phyloP scores from a whole-genome alignment of 2,329 filamentous ascomycete species.

The Hypoxylon sp. region DNA sequence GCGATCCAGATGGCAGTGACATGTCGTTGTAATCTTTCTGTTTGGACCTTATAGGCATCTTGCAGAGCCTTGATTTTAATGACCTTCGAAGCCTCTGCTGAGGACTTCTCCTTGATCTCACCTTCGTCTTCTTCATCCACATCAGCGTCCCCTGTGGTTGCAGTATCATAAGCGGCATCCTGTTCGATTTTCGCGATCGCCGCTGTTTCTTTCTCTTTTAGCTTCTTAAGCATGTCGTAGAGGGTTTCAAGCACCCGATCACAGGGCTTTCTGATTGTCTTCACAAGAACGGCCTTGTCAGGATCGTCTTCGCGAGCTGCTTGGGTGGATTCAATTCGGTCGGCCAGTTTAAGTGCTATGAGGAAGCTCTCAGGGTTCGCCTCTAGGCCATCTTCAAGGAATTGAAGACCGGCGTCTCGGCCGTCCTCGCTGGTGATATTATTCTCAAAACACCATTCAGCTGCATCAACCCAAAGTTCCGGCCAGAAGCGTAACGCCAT shows the following conservation, averaged over 20 bases:
- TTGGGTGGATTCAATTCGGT: slow-evolving; percentile 82
- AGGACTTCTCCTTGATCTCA: slow-evolving; percentile 51
- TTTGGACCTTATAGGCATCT: slow-evolving; percentile 75
- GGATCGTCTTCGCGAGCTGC: slow-evolving; percentile 80
- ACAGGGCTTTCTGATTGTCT: slow-evolving; percentile 82
- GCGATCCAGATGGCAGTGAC: slow-evolving; percentile 96
- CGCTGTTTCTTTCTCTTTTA: slow-evolving; percentile 68
- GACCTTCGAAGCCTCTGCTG: slow-evolving; percentile 67
- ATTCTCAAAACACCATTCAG: slow-evolving; percentile 90
- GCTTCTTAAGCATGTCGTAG: slow-evolving; percentile 83
- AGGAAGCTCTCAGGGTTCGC: slow-evolving; percentile 95
- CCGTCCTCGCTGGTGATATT: slow-evolving; percentile 67
- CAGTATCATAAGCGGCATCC: slow-evolving; percentile 50
- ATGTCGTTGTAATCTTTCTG: slow-evolving; percentile 79
- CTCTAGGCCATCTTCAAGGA: slow-evolving; percentile 81
- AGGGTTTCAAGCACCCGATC: slow-evolving; percentile 83
- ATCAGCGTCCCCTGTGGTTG: slow-evolving; percentile 35
- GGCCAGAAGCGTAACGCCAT: slow-evolving; percentile 96
- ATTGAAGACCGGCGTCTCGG: slow-evolving; percentile 71
- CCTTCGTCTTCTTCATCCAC: slow-evolving; percentile 60
- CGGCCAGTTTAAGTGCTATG: slow-evolving; percentile 87
- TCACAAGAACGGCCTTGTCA: slow-evolving; percentile 76
- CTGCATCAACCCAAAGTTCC: slow-evolving; percentile 93
- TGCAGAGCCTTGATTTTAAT: slow-evolving; percentile 69
- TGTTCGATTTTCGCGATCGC: slow-evolving; percentile 67